Percentiles rank a stretch among this genome's conserved stretches.
Conservation (phyloP, 176 grass and related monocot species). For the Lolium perenne region DNA sequence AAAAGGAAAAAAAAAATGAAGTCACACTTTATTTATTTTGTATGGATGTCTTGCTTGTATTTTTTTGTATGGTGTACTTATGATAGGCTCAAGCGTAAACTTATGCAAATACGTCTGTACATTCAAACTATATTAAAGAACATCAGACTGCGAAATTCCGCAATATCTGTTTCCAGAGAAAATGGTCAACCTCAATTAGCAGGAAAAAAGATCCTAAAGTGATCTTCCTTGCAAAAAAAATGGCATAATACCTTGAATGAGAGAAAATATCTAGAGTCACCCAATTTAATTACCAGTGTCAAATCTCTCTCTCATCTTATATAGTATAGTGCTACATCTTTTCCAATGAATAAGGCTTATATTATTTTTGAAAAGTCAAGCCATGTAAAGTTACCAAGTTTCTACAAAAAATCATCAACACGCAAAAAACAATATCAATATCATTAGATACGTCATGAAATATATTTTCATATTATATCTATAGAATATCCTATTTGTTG, state of each 20-base stretch:
- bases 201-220: slow-evolving; percentile 3
- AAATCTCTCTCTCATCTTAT: background rate
- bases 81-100: background rate
- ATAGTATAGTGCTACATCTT: too few relatives aligned
- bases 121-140: slow-evolving; percentile 4
- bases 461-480: too few relatives aligned
- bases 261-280: background rate
- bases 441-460: too few relatives aligned
- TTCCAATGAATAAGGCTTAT: too few relatives aligned
- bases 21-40: background rate
- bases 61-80: background rate
- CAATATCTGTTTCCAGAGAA: background rate
- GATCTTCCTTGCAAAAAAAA: background rate
- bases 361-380: too few relatives aligned
- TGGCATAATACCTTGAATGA: background rate
- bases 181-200: background rate
- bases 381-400: too few relatives aligned
- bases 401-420: too few relatives aligned
- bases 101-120: background rate
- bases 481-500: too few relatives aligned
- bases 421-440: too few relatives aligned
- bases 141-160: background rate
- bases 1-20: background rate
- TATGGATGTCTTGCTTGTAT: background rate
- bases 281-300: slow-evolving; percentile 5